Percentiles rank a stretch among this genome's conserved stretches.
phyloP scores from a whole-genome alignment of 2,329 filamentous ascomycete genomes.

The Periconia sp. region DNA sequence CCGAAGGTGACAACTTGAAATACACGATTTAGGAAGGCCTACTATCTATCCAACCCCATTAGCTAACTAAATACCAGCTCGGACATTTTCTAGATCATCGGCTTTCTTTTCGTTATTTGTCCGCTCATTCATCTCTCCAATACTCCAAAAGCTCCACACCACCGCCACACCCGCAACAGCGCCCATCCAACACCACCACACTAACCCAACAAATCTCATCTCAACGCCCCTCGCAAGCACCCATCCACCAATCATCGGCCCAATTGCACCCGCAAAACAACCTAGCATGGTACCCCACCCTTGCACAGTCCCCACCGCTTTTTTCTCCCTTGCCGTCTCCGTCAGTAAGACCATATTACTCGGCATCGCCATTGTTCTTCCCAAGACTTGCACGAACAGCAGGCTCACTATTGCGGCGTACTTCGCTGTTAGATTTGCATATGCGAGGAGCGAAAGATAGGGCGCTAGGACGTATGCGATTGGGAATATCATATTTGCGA shows the following conservation, averaged over 20 bases:
- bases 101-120: background rate
- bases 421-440: constrained; percentile 31
- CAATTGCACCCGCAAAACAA: constrained; percentile 59
- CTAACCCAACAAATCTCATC: constrained; percentile 57
- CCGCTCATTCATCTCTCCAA: constrained; percentile 57
- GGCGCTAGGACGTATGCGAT: constrained; percentile 46
- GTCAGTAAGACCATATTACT: constrained; percentile 62
- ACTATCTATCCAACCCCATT: too few relatives aligned
- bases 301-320: constrained; percentile 57
- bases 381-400: constrained; percentile 45
- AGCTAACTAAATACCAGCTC: background rate
- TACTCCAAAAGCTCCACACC: constrained; percentile 59
- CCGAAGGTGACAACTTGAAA: too few relatives aligned
- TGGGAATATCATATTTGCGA: constrained; percentile 46
- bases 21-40: too few relatives aligned
- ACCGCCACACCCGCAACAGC: constrained; percentile 46
- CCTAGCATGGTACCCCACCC: constrained; percentile 60
- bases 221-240: constrained; percentile 60
- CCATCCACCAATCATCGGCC: constrained; percentile 59
- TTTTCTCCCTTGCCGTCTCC: constrained; percentile 57
- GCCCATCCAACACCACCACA: constrained; percentile 59
- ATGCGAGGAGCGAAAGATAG: constrained; percentile 40
- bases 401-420: constrained; percentile 45
- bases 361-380: constrained; percentile 55
- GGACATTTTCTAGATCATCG: background rate